Base-by-base conservation (phyloP, 2,329 filamentous ascomycete species). In the Berkeleyomyces rouxiae region DNA sequence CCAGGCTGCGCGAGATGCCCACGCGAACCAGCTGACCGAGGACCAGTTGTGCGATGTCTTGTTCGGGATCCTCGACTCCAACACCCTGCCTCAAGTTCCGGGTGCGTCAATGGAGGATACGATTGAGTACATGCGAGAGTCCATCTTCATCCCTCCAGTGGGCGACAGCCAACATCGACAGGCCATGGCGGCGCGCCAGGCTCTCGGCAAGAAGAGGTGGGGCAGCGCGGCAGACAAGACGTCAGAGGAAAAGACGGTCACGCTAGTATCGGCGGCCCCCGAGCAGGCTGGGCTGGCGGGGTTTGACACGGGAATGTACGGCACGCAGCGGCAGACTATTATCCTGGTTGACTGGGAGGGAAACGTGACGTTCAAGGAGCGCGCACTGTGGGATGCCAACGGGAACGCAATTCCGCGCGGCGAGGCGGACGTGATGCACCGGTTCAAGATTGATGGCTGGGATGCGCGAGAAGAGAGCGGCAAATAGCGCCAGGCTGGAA, bases 301-400 rank as follows among this genome's bases (percentile, higher is more conserved):
- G 1, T 83, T 82, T 66, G 78, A 80, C 69, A 80, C 77, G 4
- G 83, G 83, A 1, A 73, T 83, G 66, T 86, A 86, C 67, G 83
- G 83, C 3, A 86, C 83, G 4, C 83, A 86, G 71, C 73, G 83
- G 44, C 83, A 86, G 72, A 85, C 82, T 0, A 73, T 85, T 11
- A 71, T 86, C 11, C 71, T 85, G 53, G 79, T 85, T 5, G 82
- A 84, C 67, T 83, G 80, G 79, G 76, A 84, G 2, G 83, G 83
- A 2, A 81, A 81, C 43, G 80, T 83, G 16, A 79, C 77, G 0
- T 83, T 80, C 67, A 75, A 76, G 39, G 83, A 86, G 72, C 74
- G 83, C 43, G 78, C 82, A 3, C 71, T 85, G 49, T 86, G 77
- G 75, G 82, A 85, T 68, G 72, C 74, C 0, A 75, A 82, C 58